Evolutionary conservation across 1,284 basidiomycete genomes (phyloP), one percentile per base, ranked within the genome.

Genomic region (Ceratobasidium theobromae): DNA sequence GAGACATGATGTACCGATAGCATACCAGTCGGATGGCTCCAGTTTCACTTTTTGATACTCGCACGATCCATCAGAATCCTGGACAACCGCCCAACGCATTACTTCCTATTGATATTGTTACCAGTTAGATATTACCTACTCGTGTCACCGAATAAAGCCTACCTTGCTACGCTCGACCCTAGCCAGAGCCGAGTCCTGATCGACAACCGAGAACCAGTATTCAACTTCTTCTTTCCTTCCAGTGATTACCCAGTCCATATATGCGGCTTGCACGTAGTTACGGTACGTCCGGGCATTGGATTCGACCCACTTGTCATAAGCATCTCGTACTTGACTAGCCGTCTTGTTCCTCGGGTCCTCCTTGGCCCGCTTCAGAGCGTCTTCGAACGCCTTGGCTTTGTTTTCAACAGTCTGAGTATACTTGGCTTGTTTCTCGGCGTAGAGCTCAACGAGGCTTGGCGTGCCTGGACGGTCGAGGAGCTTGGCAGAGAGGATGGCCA

Each of bases 171-270:
- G 53, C 18, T 54, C 35, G 4, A 54, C 35, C 8, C 53, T 33
- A 54, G 53, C 53, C 38, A 54, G 14, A 3, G 28, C 53, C 35
- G 53, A 28, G 25, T 41, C 38, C 14, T 41, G 53, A 38, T 54
- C 53, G 3, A 41, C 53, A 25, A 40, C 18, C n/a, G 53, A n/a
- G 28, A 54, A 54, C 53, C 53, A 54, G n/a, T 40, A 54, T 28
- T 54, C 53, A 11, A 41, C 53, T 27, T 54, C 38, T 16, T 38
- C 53, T 25, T 54, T 54, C 8, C 25, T 21, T 2, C 53, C 53
- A 8, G 33, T 41, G 28, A 54, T 28, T 2, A 54, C 53, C 53
- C 53, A 54, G 53, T 54, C 53, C 38, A 54, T 54, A 28, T 54
- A 54, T n/a, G 53, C 53, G 11, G 53, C 53, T n/a, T 54, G 53